A percentile compares a stretch with the other conserved stretches of the same genome.
Conservation (phyloP, 495 filamentous ascomycete species). For the Penicillium samsonianum region DNA sequence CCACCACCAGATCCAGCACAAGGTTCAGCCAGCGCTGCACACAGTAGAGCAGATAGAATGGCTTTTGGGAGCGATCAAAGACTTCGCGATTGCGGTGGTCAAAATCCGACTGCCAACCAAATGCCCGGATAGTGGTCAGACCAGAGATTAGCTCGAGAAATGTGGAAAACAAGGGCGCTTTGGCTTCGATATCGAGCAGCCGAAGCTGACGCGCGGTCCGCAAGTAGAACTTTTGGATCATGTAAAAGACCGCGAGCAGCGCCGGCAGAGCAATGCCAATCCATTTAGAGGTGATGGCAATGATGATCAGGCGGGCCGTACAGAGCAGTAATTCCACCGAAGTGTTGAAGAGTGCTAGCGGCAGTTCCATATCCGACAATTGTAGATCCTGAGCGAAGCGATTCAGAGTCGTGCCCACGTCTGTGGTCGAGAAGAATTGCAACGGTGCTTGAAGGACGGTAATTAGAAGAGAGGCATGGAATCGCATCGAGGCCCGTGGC, state of each 20-base stretch:
- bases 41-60: slow-evolving; percentile 46
- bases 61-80: slow-evolving; percentile 43
- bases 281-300: background rate
- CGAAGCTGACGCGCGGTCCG: slow-evolving; percentile 62
- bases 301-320: background rate
- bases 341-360: background rate
- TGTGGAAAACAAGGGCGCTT: slow-evolving; percentile 50
- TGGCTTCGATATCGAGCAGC: slow-evolving; percentile 58
- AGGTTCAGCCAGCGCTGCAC: slow-evolving; percentile 49
- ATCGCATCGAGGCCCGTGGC: background rate
- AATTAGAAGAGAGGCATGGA: background rate
- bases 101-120: slow-evolving; percentile 41
- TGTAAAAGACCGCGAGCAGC: slow-evolving; percentile 44
- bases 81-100: slow-evolving; percentile 21
- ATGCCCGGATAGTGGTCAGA: slow-evolving; percentile 51
- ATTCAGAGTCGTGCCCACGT: background rate
- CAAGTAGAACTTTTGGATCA: slow-evolving; percentile 53
- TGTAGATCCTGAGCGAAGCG: background rate
- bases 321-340: background rate
- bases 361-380: background rate
- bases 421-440: background rate
- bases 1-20: slow-evolving; percentile 44
- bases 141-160: slow-evolving; percentile 51
- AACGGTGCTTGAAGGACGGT: background rate
- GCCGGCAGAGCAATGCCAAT: slow-evolving; percentile 23